A percentile compares a stretch with the other conserved stretches of the same genome.
Conservation (phyloP, 1,139 yeast species). For the Meyerozyma guilliermondii region DNA sequence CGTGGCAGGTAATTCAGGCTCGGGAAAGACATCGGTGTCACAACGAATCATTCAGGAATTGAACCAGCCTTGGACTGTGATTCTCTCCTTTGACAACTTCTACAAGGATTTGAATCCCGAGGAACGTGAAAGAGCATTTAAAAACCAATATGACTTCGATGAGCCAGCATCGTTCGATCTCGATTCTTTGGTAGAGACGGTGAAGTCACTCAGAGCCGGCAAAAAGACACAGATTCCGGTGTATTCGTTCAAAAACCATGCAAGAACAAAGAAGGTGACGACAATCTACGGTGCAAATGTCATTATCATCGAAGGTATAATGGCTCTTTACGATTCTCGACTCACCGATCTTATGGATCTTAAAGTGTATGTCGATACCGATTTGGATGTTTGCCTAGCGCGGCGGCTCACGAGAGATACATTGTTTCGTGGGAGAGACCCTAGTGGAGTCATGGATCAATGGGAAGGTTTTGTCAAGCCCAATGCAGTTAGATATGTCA, state of each 20-base stretch:
- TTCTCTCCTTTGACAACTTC: slow-evolving; percentile 85
- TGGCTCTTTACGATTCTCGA: slow-evolving; percentile 71
- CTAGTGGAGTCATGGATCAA: slow-evolving; percentile 75
- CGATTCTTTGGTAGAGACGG: slow-evolving; percentile 61
- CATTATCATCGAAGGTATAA: slow-evolving; percentile 86
- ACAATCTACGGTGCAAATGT: slow-evolving; percentile 95
- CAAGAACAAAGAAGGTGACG: slow-evolving; percentile 60
- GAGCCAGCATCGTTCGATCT: slow-evolving; percentile 77
- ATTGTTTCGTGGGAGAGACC: slow-evolving; percentile 76
- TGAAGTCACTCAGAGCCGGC: slow-evolving; percentile 57
- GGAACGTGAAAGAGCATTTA: slow-evolving; percentile 60
- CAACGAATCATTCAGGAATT: slow-evolving; percentile 73
- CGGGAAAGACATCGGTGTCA: slow-evolving; percentile 93
- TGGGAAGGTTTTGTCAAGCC: slow-evolving; percentile 94
- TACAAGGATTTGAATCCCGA: slow-evolving; percentile 67
- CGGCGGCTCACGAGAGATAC: slow-evolving; percentile 85
- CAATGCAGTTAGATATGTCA: slow-evolving; percentile 70
- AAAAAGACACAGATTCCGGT: slow-evolving; percentile 71
- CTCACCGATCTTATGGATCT: slow-evolving; percentile 74
- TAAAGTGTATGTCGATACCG: slow-evolving; percentile 90
- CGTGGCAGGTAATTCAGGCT: slow-evolving; percentile 90
- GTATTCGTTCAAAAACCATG: slow-evolving; percentile 75
- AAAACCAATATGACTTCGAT: slow-evolving; percentile 75
- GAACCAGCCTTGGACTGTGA: slow-evolving; percentile 94
- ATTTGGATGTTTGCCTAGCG: slow-evolving; percentile 85